Evolutionary conservation across 2,329 filamentous ascomycete species (phyloP), one percentile per base, ranked within the genome.

Genomic region (Clarireedia homoeocarpa): DNA sequence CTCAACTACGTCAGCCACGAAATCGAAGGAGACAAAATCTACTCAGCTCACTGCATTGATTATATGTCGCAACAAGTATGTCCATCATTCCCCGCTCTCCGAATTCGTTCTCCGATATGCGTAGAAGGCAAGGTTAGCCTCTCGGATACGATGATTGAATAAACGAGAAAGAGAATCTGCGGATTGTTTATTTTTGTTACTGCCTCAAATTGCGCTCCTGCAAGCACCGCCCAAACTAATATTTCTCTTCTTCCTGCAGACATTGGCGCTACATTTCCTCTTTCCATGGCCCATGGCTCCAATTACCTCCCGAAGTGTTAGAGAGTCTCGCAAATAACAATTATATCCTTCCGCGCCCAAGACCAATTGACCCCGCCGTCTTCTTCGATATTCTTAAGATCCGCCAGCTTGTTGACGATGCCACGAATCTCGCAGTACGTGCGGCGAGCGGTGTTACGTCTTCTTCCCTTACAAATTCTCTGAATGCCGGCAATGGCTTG

Each of bases 341-440:
- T 73, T 91, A 86, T 74, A 84, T 86, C 61, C 84, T 86, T 62
- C 85, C 86, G 15, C 82, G 84, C 27, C 89, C 89, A 9, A 85
- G 82, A 57, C 85, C 88, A 48, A 84, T 94, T 67, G 87, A 94
- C 69, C 85, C 88, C 10, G 85, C 85, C 59, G 82, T 90, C 60
- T 87, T 94, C 73, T 94, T 88, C 73, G 89, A 95, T 71, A 74
- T 94, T 48, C 79, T 91, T 70, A 92, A 91, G 74, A 89, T 95
- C 68, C 82, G 89, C 59, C 81, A 83, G 49, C 80, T 88, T 36
- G 85, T 94, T 53, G 89, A 94, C 62, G 88, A 91, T 67, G 88
- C 89, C 20, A 88, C 87, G 5, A 83, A 85, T 63, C 80, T 92
- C 48, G 83, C 88, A 52, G 87, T 91, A 59, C 83, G 88, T 58